Base-by-base conservation (phyloP, 352 stramenopile species). In the Phytophthora macrochlamydospora region DNA sequence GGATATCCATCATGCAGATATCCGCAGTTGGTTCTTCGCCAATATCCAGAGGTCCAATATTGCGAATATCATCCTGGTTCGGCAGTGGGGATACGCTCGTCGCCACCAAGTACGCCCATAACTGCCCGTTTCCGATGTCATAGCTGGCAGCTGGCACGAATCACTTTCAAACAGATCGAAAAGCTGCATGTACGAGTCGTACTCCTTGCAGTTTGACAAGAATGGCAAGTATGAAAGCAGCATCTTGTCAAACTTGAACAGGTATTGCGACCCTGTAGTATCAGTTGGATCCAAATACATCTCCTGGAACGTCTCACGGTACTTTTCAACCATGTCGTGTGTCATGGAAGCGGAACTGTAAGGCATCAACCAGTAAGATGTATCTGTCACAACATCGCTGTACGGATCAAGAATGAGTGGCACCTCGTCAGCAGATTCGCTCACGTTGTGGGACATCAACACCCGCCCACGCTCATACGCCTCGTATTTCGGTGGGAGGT, bases 191-290 rank as follows among this genome's bases (percentile, higher is more conserved):
- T 98, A 94, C 64, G 91, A 98, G 81, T 99, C 97, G 62, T 98
- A 99, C 51, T 97, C 89, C 74, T 90, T 87, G 74, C 97, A 99
- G 54, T 98, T 98, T 5, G 93, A 98, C 51, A 98, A 91, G 63
- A 98, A 99, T 7, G 97, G 97, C 32, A 99, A 51, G 67, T 99
- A 99, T 6, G 97, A 90, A 0, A 99, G 71, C 54, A 99, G 32
- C 18, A 95, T 50, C 40, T 89, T 92, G 14, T 93, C 73, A 51
- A 95, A 93, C 38, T 83, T 81, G 69, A 92, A 95, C 33, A 85
- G 9, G 38, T 85, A 90, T 61, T 92, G 78, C 7, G 72, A 59
- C 1, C 59, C 56, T 0, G 76, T 76, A 2, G 62, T 46, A 38
- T 90, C 81, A 0, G 70, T 80, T 4, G 74, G 72, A 49, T 95